A percentile compares a stretch with the other conserved stretches of the same genome.
These are phyloP conservation scores for Nectriaceae sp. DNA, from an alignment of 2,329 filamentous ascomycete genomes.

Conservation along the genomic window DNA sequence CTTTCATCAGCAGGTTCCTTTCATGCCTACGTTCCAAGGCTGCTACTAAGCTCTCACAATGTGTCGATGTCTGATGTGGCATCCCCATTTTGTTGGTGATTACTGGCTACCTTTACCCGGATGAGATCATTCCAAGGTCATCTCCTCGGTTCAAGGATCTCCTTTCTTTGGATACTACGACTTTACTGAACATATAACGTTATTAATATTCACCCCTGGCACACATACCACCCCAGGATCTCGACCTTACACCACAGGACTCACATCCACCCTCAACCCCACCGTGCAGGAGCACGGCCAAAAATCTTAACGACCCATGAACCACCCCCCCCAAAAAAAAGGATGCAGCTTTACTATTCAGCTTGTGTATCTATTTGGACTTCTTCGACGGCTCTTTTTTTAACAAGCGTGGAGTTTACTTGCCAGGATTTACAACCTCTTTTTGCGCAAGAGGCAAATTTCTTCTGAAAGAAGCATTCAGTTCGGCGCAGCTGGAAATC, in stretches of 20 bases:
- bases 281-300: too few species aligned
- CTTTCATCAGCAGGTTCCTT: constrained; percentile 55
- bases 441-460: not conserved
- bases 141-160: constrained; percentile 8
- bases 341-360: not conserved
- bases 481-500: not conserved
- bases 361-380: not conserved
- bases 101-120: constrained; percentile 10
- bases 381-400: not conserved
- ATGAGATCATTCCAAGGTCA: constrained; percentile 12
- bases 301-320: constrained; percentile 5
- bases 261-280: too few species aligned
- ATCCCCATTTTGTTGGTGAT: constrained; percentile 5
- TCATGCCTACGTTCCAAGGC: constrained; percentile 54
- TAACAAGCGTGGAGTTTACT: not conserved
- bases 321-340: not conserved
- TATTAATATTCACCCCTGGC: constrained; percentile 25
- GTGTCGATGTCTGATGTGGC: constrained; percentile 1
- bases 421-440: not conserved
- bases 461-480: not conserved
- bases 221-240: too few species aligned
- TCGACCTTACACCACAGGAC: too few species aligned
- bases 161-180: constrained; percentile 20
- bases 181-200: constrained; percentile 18
- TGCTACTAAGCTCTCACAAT: constrained; percentile 41